Evolutionary conservation across 2,329 filamentous ascomycete genomes (phyloP), one percentile per base, ranked within the genome.

Genomic region (Trichoderma cornu-damae): DNA sequence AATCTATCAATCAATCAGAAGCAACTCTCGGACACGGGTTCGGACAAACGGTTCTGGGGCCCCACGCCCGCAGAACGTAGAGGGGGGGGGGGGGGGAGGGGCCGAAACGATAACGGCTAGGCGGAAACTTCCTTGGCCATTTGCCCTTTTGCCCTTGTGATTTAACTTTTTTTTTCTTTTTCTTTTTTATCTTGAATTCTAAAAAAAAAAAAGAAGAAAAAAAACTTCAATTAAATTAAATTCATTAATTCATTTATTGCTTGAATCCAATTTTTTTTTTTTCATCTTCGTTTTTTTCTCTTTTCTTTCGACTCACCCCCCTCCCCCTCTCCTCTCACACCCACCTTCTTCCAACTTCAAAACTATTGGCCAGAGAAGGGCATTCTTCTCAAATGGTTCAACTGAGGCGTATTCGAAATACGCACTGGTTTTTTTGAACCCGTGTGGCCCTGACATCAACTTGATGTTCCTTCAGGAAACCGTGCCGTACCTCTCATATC

Each of bases 91-190:
- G n/a, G n/a, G n/a, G n/a, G n/a, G n/a, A n/a, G n/a, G n/a, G n/a
- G n/a, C n/a, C n/a, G n/a, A n/a, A n/a, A 52, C 2, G 28, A 52
- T n/a, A 30, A 52, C 18, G 24, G 14, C 37, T 52, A 52, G 18
- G 20, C 28, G 26, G 20, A 52, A 52, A 52, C 37, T 52, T 26
- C 16, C 34, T 42, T 52, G 49, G 38, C 38, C 38, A 53, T 53
- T 35, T 44, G 50, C 50, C 20, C 16, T 28, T 18, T 35, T 44
- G 18, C 12, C 14, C 26, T 12, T 12, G 20, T n/a, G 34, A 50
- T 40, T 42, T 26, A 22, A n/a, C 11, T 24, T 22, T 6, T 20
- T 11, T 6, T 40, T 40, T 14, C 22, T 14, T 24, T 28, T 28
- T 6, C 9, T 34, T 35, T 16, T 22, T 24, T 32, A 14, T 22